phyloP scores from a whole-genome alignment of 768 basidiomycete species.

The Mrakia blollopis region DNA sequence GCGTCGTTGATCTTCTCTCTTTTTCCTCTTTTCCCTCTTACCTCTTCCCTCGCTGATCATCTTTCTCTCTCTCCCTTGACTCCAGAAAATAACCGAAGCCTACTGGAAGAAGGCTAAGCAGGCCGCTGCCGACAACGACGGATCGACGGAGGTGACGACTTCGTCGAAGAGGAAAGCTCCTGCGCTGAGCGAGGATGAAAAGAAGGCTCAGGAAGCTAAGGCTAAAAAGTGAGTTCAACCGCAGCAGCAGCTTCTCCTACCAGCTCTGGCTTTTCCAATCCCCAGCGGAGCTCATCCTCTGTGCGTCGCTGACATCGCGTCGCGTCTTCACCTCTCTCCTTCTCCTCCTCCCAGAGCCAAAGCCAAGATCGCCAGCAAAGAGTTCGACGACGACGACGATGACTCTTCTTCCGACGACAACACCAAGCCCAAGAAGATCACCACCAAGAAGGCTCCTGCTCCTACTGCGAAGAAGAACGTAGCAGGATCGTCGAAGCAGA shows the following conservation, averaged over 20 bases:
- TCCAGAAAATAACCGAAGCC: neutral
- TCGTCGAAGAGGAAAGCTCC: constrained; percentile 1
- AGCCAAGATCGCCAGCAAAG: neutral
- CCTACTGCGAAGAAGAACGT: neutral
- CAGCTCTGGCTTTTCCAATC: neutral
- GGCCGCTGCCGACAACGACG: neutral
- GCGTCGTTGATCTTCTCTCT: neutral
- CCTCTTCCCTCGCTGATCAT: neutral
- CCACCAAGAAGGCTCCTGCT: neutral
- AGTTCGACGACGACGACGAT: constrained; percentile 3
- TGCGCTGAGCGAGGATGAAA: neutral
- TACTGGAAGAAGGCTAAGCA: neutral
- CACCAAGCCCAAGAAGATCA: neutral
- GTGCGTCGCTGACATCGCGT: neutral
- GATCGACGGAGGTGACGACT: neutral
- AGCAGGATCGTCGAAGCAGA: neutral
- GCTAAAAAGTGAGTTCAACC: neutral
- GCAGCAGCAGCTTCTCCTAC: no score
- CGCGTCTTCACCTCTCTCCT: neutral
- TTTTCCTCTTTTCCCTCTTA: neutral
- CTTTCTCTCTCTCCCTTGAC: no score
- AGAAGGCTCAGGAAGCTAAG: neutral
- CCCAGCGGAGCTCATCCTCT: neutral
- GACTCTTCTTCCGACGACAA: neutral
- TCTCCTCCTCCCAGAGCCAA: neutral